Percentiles rank a stretch among this genome's conserved stretches.
Conservation (phyloP, 2,329 filamentous ascomycete genomes). For the Neonectria faginata region DNA sequence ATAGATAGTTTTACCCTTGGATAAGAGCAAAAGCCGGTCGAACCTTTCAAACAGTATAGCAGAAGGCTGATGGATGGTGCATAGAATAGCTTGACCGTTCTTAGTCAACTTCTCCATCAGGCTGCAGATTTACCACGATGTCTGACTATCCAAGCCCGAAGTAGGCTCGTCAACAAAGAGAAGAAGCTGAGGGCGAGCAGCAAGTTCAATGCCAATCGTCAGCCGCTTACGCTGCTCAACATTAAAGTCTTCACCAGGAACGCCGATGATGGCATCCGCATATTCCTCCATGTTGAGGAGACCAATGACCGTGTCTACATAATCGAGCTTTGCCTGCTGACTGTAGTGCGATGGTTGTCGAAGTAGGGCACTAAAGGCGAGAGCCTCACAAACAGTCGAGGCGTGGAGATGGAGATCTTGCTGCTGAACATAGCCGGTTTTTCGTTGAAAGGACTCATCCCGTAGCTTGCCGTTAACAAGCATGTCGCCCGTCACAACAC, state of each 20-base stretch:
- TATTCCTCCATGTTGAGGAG: constrained; percentile 3
- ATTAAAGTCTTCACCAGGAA: constrained; percentile 6
- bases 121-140: constrained; percentile 8
- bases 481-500: neutral
- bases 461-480: neutral
- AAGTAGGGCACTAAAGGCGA: constrained; percentile 1
- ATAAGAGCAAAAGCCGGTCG: neutral
- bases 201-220: constrained; percentile 7
- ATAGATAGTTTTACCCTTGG: constrained; percentile 5
- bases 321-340: neutral
- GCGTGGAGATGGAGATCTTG: constrained; percentile 4
- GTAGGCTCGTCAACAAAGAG: constrained; percentile 9
- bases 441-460: neutral
- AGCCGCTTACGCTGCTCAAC: constrained; percentile 9
- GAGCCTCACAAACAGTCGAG: constrained; percentile 2
- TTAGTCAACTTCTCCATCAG: constrained; percentile 5
- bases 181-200: neutral
- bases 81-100: constrained; percentile 7
- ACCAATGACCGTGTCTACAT: neutral
- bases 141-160: constrained; percentile 9
- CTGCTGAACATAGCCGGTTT: constrained; percentile 4
- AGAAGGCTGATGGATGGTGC: constrained; percentile 8
- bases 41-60: neutral
- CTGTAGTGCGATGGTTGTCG: neutral
- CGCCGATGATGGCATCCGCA: constrained; percentile 6